A percentile compares a stretch with the other conserved stretches of the same genome.
Conservation (phyloP, 495 filamentous ascomycete species). For the Niebla homalea region DNA sequence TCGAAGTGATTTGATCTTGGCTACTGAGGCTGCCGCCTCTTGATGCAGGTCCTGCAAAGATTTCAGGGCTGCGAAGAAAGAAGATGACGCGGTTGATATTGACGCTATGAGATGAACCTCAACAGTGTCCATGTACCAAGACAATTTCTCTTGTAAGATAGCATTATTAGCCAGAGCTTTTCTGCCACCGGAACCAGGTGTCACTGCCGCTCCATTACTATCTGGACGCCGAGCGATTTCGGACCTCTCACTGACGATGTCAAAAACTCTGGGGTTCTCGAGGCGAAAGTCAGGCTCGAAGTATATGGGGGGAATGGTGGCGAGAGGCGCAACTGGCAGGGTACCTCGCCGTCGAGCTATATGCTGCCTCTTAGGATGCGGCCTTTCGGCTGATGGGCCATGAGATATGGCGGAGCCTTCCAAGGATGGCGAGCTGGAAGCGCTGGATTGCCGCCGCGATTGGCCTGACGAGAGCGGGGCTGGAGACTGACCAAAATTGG, state of each 20-base stretch:
- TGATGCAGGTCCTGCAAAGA: slow-evolving; percentile 81
- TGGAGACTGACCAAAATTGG: slow-evolving; percentile 1
- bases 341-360: slow-evolving; percentile 39
- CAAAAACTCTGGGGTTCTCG: slow-evolving; percentile 81
- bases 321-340: slow-evolving; percentile 67
- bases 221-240: slow-evolving; percentile 66
- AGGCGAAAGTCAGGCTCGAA: slow-evolving; percentile 92
- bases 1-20: slow-evolving; percentile 68
- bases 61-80: slow-evolving; percentile 91
- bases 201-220: slow-evolving; percentile 47
- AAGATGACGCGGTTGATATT: slow-evolving; percentile 86
- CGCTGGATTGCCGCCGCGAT: slow-evolving; percentile 7
- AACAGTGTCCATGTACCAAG: slow-evolving; percentile 99
- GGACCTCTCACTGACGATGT: slow-evolving; percentile 89
- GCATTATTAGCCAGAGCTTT: slow-evolving; percentile 93
- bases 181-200: slow-evolving; percentile 41
- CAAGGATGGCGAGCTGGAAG: slow-evolving; percentile 1
- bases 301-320: slow-evolving; percentile 84
- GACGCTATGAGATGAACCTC: slow-evolving; percentile 95
- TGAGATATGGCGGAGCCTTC: slow-evolving; percentile 2
- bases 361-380: slow-evolving; percentile 34
- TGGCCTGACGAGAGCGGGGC: background rate
- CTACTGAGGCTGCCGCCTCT: slow-evolving; percentile 84
- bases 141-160: slow-evolving; percentile 96
- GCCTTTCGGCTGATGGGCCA: slow-evolving; percentile 34